These are phyloP conservation scores for Arthromyces matolae DNA, from an alignment of 768 basidiomycete genomes.

Conservation along the genomic window DNA sequence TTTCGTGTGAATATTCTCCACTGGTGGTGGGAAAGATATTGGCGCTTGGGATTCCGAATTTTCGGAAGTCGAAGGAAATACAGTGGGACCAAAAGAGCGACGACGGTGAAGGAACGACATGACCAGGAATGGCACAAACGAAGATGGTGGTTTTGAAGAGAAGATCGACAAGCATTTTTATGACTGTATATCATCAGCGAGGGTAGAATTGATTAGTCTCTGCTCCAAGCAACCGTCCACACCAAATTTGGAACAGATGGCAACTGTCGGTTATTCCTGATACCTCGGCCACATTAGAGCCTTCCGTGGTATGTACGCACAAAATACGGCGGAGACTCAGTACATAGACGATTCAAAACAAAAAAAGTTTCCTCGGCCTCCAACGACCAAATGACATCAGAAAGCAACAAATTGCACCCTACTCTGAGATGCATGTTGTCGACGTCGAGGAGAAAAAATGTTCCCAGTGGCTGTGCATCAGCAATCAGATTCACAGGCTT, in stretches of 20 bases:
- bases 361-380: background rate
- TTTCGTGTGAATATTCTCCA: slow-evolving; percentile 13
- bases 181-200: background rate
- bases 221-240: slow-evolving; percentile 10
- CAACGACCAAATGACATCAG: background rate
- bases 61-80: slow-evolving; percentile 3
- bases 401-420: background rate
- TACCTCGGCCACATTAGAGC: too few species aligned
- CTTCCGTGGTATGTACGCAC: too few species aligned
- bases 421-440: background rate
- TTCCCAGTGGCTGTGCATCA: slow-evolving; percentile 12
- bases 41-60: background rate
- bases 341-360: background rate
- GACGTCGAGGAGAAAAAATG: background rate
- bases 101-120: slow-evolving; percentile 18
- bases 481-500: too few species aligned
- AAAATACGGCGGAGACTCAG: background rate
- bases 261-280: slow-evolving; percentile 13
- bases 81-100: slow-evolving; percentile 11
- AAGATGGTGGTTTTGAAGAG: slow-evolving; percentile 1
- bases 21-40: slow-evolving; percentile 18
- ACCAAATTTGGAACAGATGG: slow-evolving; percentile 17
- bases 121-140: background rate
- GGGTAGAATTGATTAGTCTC: slow-evolving; percentile 10
- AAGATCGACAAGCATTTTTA: background rate